These are phyloP conservation scores for Ophiostoma populinum DNA, from an alignment of 2,329 filamentous ascomycete species.

Conservation along the genomic window DNA sequence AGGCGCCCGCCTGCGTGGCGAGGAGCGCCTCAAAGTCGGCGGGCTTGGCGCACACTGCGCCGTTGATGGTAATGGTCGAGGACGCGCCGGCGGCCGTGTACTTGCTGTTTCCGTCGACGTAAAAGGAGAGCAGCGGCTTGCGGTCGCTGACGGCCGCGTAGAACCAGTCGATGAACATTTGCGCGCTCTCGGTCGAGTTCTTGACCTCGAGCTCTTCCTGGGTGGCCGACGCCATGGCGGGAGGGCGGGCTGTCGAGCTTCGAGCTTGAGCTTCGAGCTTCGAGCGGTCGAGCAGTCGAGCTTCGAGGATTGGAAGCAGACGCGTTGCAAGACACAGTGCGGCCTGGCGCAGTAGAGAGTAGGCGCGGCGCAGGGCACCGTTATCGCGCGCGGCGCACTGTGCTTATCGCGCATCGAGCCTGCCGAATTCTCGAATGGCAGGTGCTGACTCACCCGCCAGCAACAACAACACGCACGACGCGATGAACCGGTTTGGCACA, in stretches of 20 bases:
- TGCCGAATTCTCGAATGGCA: too few species aligned
- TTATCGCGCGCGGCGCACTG: too few species aligned
- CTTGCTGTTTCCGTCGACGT: constrained; percentile 40
- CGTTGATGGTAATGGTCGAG: constrained; percentile 66
- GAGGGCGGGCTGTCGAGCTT: not conserved
- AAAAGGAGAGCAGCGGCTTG: constrained; percentile 47
- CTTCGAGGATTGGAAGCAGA: too few species aligned
- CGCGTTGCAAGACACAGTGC: too few species aligned
- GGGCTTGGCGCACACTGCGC: constrained; percentile 44
- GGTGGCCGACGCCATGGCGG: constrained; percentile 7
- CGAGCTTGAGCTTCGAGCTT: too few species aligned
- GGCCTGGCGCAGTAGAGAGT: too few species aligned
- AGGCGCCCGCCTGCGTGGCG: constrained; percentile 36
- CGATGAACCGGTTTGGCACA: not conserved
- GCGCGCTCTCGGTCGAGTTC: constrained; percentile 37
- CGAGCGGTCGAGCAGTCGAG: too few species aligned
- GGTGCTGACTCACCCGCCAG: too few species aligned
- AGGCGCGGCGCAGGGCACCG: too few species aligned
- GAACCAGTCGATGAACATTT: constrained; percentile 54
- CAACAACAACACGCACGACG: too few species aligned
- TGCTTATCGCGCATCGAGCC: too few species aligned
- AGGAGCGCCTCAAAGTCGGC: constrained; percentile 52
- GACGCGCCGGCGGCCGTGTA: constrained; percentile 31
- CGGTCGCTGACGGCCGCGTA: constrained; percentile 56
- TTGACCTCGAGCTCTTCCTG: constrained; percentile 25